Evolutionary conservation across 768 basidiomycete genomes (phyloP).

Genomic region (Hortiboletus flavorubellus): DNA sequence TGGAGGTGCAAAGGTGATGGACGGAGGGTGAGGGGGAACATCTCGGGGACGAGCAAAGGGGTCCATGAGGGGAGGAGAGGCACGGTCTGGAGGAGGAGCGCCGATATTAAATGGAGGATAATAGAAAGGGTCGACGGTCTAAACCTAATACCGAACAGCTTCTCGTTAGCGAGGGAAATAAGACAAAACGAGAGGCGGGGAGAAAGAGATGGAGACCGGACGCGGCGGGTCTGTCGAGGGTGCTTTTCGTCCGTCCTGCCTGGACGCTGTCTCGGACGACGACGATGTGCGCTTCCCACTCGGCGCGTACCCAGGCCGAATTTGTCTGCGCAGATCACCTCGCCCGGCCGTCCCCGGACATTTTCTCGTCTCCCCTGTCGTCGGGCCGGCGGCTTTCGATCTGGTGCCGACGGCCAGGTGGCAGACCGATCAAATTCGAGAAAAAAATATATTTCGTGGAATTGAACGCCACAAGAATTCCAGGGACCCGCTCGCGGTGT

Average conservation of each 20-base stretch:
- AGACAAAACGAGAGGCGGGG: slow-evolving; percentile 19
- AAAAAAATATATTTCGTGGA: slow-evolving; percentile 3
- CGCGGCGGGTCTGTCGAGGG: not conserved
- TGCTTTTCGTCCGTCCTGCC: not conserved
- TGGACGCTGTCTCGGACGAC: slow-evolving; percentile 7
- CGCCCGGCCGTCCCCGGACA: slow-evolving; percentile 25
- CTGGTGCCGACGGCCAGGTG: slow-evolving; percentile 23
- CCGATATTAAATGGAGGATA: slow-evolving; percentile 26
- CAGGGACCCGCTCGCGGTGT: not conserved
- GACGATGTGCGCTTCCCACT: slow-evolving; percentile 3
- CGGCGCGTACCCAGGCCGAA: slow-evolving; percentile 8
- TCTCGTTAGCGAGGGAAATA: slow-evolving; percentile 25
- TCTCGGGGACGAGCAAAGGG: slow-evolving; percentile 29
- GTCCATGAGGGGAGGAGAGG: slow-evolving; percentile 33
- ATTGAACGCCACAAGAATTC: not conserved
- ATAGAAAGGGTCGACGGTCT: slow-evolving; percentile 26
- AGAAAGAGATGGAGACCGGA: slow-evolving; percentile 9
- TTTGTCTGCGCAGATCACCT: slow-evolving; percentile 27
- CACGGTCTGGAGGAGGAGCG: slow-evolving; percentile 5
- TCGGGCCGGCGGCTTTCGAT: slow-evolving; percentile 36
- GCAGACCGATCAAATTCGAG: slow-evolving; percentile 9
- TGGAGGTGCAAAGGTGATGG: slow-evolving; percentile 25
- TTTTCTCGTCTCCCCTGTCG: slow-evolving; percentile 19
- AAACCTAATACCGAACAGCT: slow-evolving; percentile 25
- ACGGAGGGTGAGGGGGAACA: slow-evolving; percentile 9